Percentiles rank a stretch among this genome's conserved stretches.
phyloP scores from a whole-genome alignment of 2,329 filamentous ascomycete genomes.

The Falciphora oryzae region DNA sequence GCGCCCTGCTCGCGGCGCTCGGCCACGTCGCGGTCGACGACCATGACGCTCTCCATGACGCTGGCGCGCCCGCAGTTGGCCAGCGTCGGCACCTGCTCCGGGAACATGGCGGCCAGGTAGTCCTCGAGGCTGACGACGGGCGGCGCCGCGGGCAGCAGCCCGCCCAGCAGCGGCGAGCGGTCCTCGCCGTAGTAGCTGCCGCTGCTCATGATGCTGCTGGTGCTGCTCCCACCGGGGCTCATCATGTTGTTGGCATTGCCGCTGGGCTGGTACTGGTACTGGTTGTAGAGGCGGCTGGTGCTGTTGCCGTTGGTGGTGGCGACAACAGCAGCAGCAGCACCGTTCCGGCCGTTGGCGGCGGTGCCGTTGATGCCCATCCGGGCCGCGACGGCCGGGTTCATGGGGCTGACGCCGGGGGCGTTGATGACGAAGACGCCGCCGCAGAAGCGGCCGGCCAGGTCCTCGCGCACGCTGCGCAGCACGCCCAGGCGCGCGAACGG shows the following conservation, averaged over 20 bases:
- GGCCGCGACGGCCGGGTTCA: background rate
- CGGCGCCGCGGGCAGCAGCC: constrained; percentile 8
- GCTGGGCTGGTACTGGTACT: background rate
- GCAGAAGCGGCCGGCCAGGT: constrained; percentile 31
- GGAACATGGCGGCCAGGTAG: constrained; percentile 32
- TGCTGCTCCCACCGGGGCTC: background rate
- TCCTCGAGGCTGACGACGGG: constrained; percentile 24
- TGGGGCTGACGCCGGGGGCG: constrained; percentile 7
- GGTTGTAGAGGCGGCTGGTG: background rate
- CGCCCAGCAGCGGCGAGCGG: constrained; percentile 9
- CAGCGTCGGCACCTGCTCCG: constrained; percentile 21
- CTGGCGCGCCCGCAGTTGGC: constrained; percentile 18
- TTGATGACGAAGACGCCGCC: constrained; percentile 34
- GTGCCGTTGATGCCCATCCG: background rate
- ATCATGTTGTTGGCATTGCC: background rate
- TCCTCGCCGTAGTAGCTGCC: background rate
- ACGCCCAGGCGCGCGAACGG: constrained; percentile 34
- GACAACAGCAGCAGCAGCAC: too few relatives aligned
- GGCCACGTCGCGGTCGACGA: constrained; percentile 33
- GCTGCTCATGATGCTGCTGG: background rate
- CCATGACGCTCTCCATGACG: constrained; percentile 28
- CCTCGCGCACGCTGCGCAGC: constrained; percentile 28
- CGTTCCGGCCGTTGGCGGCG: background rate
- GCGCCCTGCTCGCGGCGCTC: constrained; percentile 37
- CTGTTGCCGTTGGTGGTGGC: background rate